Conservation (phyloP, 2,329 filamentous ascomycete genomes). For the Biscogniauxia marginata region DNA sequence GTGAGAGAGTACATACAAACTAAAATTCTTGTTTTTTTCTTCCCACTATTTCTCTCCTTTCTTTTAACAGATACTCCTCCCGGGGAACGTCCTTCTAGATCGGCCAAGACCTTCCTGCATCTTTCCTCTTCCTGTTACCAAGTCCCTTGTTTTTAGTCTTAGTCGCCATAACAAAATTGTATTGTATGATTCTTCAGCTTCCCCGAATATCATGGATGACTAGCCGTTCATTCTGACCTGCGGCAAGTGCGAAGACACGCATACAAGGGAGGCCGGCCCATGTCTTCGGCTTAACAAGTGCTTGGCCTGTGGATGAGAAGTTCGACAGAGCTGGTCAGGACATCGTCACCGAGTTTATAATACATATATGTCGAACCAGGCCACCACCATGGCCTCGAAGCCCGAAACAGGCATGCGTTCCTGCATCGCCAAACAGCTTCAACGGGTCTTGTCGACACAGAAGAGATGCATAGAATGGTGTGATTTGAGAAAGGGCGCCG, state of each 20-base stretch:
- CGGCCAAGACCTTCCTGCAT: neutral
- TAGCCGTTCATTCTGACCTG: too few relatives aligned
- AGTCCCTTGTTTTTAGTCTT: neutral
- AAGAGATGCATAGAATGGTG: neutral
- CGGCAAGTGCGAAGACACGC: too few relatives aligned
- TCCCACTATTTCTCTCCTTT: neutral
- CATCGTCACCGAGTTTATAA: neutral
- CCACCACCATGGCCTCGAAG: neutral
- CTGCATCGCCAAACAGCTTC: neutral
- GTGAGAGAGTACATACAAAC: too few relatives aligned
- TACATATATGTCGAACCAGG: neutral
- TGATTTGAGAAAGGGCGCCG: neutral
- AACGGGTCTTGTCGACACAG: neutral
- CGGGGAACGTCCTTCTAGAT: neutral
- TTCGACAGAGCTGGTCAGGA: neutral
- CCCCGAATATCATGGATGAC: too few relatives aligned
- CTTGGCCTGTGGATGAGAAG: too few relatives aligned
- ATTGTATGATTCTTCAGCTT: too few relatives aligned
- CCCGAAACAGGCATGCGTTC: neutral
- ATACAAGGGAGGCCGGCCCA: too few relatives aligned
- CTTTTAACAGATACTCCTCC: neutral
- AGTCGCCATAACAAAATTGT: too few relatives aligned
- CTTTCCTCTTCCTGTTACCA: neutral
- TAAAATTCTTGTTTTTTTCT: neutral
- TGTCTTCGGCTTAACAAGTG: too few relatives aligned